Evolutionary conservation across 768 basidiomycete species (phyloP), one percentile per base, ranked within the genome.

Genomic region (Suillus decipiens): DNA sequence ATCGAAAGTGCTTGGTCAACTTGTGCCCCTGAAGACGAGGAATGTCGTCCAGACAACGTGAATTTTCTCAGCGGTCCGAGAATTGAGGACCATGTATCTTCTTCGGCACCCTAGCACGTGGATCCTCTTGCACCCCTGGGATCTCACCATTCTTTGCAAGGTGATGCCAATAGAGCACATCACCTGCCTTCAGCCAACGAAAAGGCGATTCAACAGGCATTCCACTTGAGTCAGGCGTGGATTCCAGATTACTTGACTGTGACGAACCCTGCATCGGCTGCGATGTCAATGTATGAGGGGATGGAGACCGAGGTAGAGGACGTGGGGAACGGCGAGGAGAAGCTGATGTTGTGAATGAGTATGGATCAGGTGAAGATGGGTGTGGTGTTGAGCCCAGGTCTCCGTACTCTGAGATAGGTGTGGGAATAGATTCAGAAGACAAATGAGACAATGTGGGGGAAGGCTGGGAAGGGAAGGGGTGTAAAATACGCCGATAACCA

Each of bases 161-260:
- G 67, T 92, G 87, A 71, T 92, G 89, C 90, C 90, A 93, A 70
- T 82, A 90, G 19, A 92, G 76, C 11, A 85, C 70, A 64, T 90
- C 89, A 24, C 90, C 90, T 11, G 80, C 77, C 68, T 76, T 79
- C 37, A 88, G 81, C 55, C 73, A 78, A 62, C 76, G 77, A 42
- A 75, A 73, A 61, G 59, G 63, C 43, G 79, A 77, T 62, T 83
- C 81, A 61, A 73, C 66, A 66, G 75, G 70, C 51, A 72, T 58
- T 51, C 69, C 66, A 24, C 65, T 73, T 37, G 77, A 61, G 51
- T 73, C 73, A 34, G 67, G 63, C 14, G 62, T 63, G 9, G 61
- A 41, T 19, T 59, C 61, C 60, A 68, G 63, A 28, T 64, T 45
- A 22, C 64, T 67, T 17, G 61, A 58, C 34, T 64, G 67, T n/a